Percentiles rank a stretch among this genome's conserved stretches.
Evolutionary conservation across 176 grass and related monocot species (phyloP).

Genomic region (Musa troglodytarum): DNA sequence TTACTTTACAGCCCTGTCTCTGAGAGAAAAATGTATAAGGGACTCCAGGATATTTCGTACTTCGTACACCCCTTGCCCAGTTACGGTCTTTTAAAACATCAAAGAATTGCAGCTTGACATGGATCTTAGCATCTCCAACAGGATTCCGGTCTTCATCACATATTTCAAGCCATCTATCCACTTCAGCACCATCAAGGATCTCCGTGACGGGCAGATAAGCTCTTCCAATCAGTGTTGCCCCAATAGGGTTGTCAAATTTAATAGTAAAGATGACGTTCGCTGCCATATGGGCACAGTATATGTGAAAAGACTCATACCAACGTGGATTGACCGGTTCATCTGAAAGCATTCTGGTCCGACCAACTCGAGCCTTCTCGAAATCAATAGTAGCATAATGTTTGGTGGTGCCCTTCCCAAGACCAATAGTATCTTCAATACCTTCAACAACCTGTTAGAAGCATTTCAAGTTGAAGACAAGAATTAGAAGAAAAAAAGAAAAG

Average conservation of each 20-base stretch:
- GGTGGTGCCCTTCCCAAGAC: slow-evolving; percentile 62
- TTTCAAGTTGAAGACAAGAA: background rate
- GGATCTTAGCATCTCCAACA: slow-evolving; percentile 15
- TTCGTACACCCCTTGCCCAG: slow-evolving; percentile 9
- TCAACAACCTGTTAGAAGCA: slow-evolving; percentile 48
- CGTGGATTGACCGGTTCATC: slow-evolving; percentile 70
- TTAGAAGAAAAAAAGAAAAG: background rate
- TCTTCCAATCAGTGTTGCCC: slow-evolving; percentile 76
- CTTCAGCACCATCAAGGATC: slow-evolving; percentile 17
- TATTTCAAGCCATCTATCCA: slow-evolving; percentile 19
- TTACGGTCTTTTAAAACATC: slow-evolving; percentile 16
- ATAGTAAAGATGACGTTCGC: slow-evolving; percentile 69
- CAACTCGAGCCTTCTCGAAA: slow-evolving; percentile 67
- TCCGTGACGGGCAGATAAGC: slow-evolving; percentile 45
- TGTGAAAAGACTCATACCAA: slow-evolving; percentile 91
- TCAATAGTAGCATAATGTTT: slow-evolving; percentile 82
- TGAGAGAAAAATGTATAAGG: slow-evolving; percentile 24
- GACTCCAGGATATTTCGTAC: slow-evolving; percentile 20
- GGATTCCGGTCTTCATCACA: slow-evolving; percentile 10
- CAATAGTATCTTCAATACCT: slow-evolving; percentile 60
- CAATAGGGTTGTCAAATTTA: slow-evolving; percentile 56
- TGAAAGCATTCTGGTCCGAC: slow-evolving; percentile 59
- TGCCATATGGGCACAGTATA: slow-evolving; percentile 88
- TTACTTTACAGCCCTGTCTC: slow-evolving; percentile 12
- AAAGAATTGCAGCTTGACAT: slow-evolving; percentile 18